Conservation (phyloP, 2,329 filamentous ascomycete species). For the Alternaria novae-zelandiae region DNA sequence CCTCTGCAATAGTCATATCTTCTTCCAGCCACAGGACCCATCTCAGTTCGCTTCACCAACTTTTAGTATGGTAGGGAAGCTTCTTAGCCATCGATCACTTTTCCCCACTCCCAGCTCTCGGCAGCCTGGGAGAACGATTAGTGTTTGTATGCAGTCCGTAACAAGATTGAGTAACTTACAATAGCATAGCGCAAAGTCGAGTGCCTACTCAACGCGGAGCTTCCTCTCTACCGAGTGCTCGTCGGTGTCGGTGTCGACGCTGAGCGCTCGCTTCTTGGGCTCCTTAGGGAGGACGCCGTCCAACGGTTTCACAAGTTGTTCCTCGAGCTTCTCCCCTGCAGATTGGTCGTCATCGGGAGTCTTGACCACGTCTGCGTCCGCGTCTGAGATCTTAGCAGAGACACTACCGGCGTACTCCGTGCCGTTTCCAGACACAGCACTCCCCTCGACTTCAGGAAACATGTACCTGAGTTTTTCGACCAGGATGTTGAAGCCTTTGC, state of each 20-base stretch:
- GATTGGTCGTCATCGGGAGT: neutral
- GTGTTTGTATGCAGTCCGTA: no score
- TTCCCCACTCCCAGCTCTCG: neutral
- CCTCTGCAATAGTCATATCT: neutral
- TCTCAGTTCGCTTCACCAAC: neutral
- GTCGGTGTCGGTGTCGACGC: neutral
- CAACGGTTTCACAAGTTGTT: no score
- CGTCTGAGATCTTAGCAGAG: no score
- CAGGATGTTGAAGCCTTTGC: no score
- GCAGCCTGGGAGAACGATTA: no score
- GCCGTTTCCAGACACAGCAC: no score
- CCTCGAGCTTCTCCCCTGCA: neutral
- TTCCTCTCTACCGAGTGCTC: neutral
- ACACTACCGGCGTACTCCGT: no score
- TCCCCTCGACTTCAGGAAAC: no score
- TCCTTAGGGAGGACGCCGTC: neutral
- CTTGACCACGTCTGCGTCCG: neutral
- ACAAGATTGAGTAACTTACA: neutral
- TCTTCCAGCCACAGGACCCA: neutral
- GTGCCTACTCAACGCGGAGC: neutral
- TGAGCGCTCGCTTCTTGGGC: neutral
- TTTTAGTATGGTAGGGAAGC: accelerated
- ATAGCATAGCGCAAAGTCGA: neutral
- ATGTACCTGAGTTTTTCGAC: no score
- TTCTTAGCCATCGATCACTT: neutral